Evolutionary conservation across 2,329 filamentous ascomycete genomes (phyloP), one percentile per base, ranked within the genome.

Genomic region (Aulographum hederae): DNA sequence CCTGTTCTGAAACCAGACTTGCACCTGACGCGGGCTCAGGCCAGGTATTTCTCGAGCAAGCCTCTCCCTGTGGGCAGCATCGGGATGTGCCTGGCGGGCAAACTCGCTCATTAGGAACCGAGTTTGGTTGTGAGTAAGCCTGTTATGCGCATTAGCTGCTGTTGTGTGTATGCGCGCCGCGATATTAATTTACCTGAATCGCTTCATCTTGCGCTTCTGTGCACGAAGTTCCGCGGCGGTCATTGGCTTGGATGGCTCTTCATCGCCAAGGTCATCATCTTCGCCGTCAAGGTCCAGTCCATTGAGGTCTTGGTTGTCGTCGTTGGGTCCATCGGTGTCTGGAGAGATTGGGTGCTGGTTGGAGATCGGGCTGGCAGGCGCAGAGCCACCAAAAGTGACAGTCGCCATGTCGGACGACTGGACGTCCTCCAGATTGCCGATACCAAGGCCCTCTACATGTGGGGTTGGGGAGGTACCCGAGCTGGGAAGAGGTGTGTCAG

Each of bases 1-100:
- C 85, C 85, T 72, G 56, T 95, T 95, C 55, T 95, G 85, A 56
- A 95, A 95, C 86, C 85, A 95, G 31, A 95, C 85, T 53, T 95
- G 85, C 16, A 95, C 86, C 51, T 95, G 85, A 38, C 85, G 72
- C 23, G 85, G 81, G 45, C 80, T 93, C 30, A 95, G 58, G 1
- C 85, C 86, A 19, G 86, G 85, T 28, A 95, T 94, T 50, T 94
- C 82, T 39, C 78, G 65, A 3, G 85, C 86, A 23, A 95, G 62
- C 29, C 82, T 68, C 50, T 93, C 85, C 39, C 85, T 68, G 52
- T 93, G 84, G 29, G 80, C 79, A 26, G 85, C 85, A 56, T 95
- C 85, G 5, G 85, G 85, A 50, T 94, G 85, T 16, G 85, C 81
- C 50, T 95, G 84, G 44, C 89, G 84, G 35, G 84, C 79, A 47